Conservation (phyloP, 2,329 filamentous ascomycete species). For the Alternaria dauci region DNA sequence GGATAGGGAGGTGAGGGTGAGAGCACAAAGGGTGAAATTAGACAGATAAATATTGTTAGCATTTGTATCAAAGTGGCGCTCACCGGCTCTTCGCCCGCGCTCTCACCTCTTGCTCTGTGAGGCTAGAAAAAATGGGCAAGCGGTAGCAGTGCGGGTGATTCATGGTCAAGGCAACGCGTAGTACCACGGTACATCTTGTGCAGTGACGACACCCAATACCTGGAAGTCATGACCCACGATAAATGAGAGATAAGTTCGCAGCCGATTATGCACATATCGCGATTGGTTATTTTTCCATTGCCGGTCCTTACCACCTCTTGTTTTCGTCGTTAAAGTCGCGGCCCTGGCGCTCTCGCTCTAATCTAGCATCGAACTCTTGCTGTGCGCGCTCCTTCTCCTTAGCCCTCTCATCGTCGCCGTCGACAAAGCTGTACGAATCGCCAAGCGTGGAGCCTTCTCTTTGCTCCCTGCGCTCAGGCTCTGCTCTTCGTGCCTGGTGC, state of each 20-base stretch:
- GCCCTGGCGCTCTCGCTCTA: conserved; percentile 60
- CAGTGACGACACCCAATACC: neutral
- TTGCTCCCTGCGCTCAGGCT: conserved; percentile 34
- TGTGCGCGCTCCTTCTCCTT: conserved; percentile 57
- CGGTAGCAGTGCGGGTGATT: neutral
- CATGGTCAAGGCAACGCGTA: neutral
- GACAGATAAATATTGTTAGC: neutral
- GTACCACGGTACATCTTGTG: neutral
- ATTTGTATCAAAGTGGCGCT: neutral
- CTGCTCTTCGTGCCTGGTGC: conserved; percentile 24
- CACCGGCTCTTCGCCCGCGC: neutral
- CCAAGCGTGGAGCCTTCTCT: conserved; percentile 46
- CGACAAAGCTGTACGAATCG: conserved; percentile 57
- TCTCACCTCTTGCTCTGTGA: neutral
- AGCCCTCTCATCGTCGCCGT: conserved; percentile 54
- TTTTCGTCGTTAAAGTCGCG: conserved; percentile 50
- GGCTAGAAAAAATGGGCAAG: neutral
- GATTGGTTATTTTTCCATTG: neutral
- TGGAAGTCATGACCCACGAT: too few relatives aligned
- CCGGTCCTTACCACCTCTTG: conserved; percentile 39
- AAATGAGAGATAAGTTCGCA: neutral
- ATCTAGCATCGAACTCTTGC: conserved; percentile 58
- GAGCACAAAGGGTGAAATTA: neutral
- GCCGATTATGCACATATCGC: neutral
- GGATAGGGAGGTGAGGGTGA: neutral